A percentile compares a stretch with the other conserved stretches of the same genome.
Conservation (phyloP, 306 rosid genomes). For the Lotus japonicus region DNA sequence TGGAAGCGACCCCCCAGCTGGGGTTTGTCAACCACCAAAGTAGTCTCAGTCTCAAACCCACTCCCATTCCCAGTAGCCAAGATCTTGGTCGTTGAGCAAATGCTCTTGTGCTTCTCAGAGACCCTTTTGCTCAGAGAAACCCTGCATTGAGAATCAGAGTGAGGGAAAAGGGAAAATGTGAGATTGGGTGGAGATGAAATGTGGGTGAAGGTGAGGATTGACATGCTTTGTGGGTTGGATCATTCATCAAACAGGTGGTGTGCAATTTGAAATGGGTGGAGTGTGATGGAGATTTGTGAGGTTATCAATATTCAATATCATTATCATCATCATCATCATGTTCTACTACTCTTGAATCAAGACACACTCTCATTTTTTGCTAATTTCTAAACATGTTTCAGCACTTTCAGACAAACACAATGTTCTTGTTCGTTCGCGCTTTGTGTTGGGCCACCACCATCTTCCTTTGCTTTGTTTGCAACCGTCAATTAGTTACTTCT, state of each 20-base stretch:
- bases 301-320: background rate
- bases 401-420: background rate
- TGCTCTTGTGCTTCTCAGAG: background rate
- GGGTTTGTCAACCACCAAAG: conserved; percentile 28
- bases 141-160: background rate
- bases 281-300: background rate
- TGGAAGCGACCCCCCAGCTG: conserved; percentile 35
- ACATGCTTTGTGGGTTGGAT: background rate
- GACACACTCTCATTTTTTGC: background rate
- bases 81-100: background rate
- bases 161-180: conserved; percentile 4
- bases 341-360: background rate
- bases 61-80: background rate
- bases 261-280: background rate
- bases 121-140: background rate
- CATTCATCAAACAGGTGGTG: conserved; percentile 6
- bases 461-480: background rate
- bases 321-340: background rate
- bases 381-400: no score
- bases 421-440: conserved; percentile 17
- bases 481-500: background rate
- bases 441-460: conserved; percentile 5
- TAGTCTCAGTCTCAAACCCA: conserved; percentile 20
- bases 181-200: background rate
- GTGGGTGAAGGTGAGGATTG: background rate